Evolutionary conservation across 1,139 yeast species (phyloP), one percentile per base, ranked within the genome.

Genomic region (Geotrichum phurueaensis): DNA sequence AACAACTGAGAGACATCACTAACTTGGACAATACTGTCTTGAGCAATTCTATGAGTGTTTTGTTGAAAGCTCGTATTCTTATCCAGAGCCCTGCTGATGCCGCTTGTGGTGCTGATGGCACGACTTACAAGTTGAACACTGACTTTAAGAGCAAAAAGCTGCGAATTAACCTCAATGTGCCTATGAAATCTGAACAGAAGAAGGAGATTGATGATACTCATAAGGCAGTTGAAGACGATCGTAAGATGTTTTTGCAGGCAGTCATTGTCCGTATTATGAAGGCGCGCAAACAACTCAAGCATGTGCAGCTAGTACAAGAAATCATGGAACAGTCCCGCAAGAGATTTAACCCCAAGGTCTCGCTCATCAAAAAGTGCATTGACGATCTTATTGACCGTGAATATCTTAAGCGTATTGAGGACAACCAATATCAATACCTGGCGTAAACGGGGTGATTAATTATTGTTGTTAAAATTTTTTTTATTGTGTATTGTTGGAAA

Each of bases 191-290:
- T 56, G 97, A 92, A 68, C 81, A 82, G 57, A 83, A 80, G 69
- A 88, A 82, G 65, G 98, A 94, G 70, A 84, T 84, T 51, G 92
- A 86, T 58, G 96, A 89, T 65, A 85, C 96, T 1, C 86, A 84
- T 68, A 87, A 86, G 74, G 96, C 91, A 71, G 84, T 94, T 65
- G 91, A 86, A 67, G 94, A 90, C 70, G 89, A 91, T 63, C 84
- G 98, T 69, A 89, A 87, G 77, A 84, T 88, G 71, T 87, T 86
- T 76, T 80, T 94, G 69, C 89, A 91, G 71, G 97, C 98, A 1
- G 89, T 96, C 69, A 90, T 94, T 75, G 99, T 94, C 53, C 83
- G 99, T 69, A 89, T 94, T 70, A 94, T 94, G 98, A 94, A 94
- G 77, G 92, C 96, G 0, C 83, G 97, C 70, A 88, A 91, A 74